phyloP scores from a whole-genome alignment of 495 filamentous ascomycete genomes.

The Aspergillus cavernicola region DNA sequence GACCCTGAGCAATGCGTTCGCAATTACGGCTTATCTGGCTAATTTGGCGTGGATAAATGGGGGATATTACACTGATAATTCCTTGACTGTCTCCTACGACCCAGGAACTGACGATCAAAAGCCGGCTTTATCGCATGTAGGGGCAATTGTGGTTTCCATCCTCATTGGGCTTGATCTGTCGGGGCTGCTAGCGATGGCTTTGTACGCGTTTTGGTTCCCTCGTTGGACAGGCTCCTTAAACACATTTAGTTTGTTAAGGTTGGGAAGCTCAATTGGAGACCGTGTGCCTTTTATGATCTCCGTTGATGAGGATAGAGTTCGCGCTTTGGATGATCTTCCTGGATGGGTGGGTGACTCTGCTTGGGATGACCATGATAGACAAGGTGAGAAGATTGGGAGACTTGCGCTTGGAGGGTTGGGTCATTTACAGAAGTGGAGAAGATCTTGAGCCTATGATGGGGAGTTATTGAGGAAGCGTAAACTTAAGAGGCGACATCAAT shows the following conservation, averaged over 20 bases:
- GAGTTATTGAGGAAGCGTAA: too few relatives aligned
- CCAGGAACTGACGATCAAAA: conserved; percentile 18
- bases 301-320: neutral
- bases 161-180: conserved; percentile 20
- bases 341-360: neutral
- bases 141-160: conserved; percentile 19
- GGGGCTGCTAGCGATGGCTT: conserved; percentile 14
- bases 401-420: too few relatives aligned
- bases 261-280: neutral
- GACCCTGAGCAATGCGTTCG: neutral
- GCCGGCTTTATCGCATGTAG: conserved; percentile 17
- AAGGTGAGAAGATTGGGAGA: too few relatives aligned
- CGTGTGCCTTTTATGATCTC: neutral
- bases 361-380: too few relatives aligned
- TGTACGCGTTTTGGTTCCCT: conserved; percentile 19
- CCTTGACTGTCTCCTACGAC: conserved; percentile 8
- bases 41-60: neutral
- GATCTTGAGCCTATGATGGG: too few relatives aligned
- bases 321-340: neutral
- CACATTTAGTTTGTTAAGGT: neutral
- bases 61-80: neutral
- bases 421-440: too few relatives aligned
- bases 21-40: neutral
- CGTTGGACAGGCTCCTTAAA: conserved; percentile 24
- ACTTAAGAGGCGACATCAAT: too few relatives aligned